These are phyloP conservation scores for Calonectria hawksworthii DNA, from an alignment of 2,329 filamentous ascomycete species.

Conservation along the genomic window DNA sequence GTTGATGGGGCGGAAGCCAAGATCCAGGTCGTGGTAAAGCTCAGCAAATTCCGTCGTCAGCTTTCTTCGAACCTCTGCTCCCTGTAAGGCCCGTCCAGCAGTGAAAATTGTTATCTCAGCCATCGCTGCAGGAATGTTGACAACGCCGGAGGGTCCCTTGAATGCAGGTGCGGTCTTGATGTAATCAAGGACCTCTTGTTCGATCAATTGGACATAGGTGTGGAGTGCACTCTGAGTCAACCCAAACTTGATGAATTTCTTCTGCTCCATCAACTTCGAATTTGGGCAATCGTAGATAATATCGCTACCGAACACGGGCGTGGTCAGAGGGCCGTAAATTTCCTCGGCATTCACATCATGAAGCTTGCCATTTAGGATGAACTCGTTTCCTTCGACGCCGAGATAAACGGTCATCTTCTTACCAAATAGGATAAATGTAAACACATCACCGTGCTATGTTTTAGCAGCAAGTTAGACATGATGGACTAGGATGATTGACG, in stretches of 20 bases:
- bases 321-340: constrained; percentile 65
- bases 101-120: constrained; percentile 86
- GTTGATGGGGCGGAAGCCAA: constrained; percentile 84
- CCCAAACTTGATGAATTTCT: constrained; percentile 84
- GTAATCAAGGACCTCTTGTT: constrained; percentile 76
- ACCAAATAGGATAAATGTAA: constrained; percentile 67
- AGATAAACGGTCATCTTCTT: constrained; percentile 65
- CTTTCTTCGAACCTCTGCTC: constrained; percentile 79
- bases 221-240: constrained; percentile 75
- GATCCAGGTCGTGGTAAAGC: constrained; percentile 83
- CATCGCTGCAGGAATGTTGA: constrained; percentile 77
- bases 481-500: neutral
- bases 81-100: constrained; percentile 82
- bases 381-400: constrained; percentile 66
- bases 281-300: constrained; percentile 90
- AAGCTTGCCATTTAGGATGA: constrained; percentile 68
- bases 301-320: constrained; percentile 78
- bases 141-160: constrained; percentile 69
- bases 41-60: constrained; percentile 80
- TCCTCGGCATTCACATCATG: constrained; percentile 68
- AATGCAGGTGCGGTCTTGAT: constrained; percentile 69
- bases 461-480: neutral
- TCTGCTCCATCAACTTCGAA: constrained; percentile 89
- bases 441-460: constrained; percentile 64
- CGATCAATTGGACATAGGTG: constrained; percentile 79